Conservation (phyloP, 179 eudicot species). For the Amaranthus tricolor region DNA sequence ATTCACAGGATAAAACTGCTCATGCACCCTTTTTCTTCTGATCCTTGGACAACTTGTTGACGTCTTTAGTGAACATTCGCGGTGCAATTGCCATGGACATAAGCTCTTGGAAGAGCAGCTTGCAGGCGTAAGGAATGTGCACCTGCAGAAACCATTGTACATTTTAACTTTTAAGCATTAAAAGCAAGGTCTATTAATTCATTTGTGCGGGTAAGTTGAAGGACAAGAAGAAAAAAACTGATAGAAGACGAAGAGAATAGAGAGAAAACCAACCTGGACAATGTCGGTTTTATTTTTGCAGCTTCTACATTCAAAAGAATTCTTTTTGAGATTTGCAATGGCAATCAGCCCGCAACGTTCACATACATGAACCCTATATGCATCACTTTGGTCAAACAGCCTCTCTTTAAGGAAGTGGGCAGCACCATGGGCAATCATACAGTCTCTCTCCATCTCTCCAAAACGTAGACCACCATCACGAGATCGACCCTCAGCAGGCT, state of each 20-base stretch:
- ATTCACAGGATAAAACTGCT: background rate
- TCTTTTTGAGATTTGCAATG: slow-evolving; percentile 86
- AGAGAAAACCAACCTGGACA: slow-evolving; percentile 62
- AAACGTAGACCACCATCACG: slow-evolving; percentile 96
- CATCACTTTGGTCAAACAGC: slow-evolving; percentile 93
- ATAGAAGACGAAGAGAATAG: background rate
- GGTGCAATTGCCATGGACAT: slow-evolving; percentile 99
- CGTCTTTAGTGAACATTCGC: slow-evolving; percentile 84
- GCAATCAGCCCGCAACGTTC: slow-evolving; percentile 87
- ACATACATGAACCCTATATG: slow-evolving; percentile 84
- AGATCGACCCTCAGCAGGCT: slow-evolving; percentile 93
- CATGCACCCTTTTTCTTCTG: slow-evolving; percentile 64
- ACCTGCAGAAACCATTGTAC: slow-evolving; percentile 45
- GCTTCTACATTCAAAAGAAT: slow-evolving; percentile 91
- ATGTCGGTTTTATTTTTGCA: slow-evolving; percentile 95
- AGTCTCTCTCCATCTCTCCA: slow-evolving; percentile 96
- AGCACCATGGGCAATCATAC: slow-evolving; percentile 98
- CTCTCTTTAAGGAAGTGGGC: slow-evolving; percentile 92
- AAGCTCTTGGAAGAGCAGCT: slow-evolving; percentile 93
- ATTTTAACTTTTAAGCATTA: background rate
- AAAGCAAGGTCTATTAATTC: background rate
- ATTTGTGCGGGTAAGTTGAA: background rate
- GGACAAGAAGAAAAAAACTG: background rate
- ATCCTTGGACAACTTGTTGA: slow-evolving; percentile 51
- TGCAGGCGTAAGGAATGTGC: slow-evolving; percentile 93